These are phyloP conservation scores for Eucalyptus sp. DNA, from an alignment of 345 rosid species.

Conservation along the genomic window DNA sequence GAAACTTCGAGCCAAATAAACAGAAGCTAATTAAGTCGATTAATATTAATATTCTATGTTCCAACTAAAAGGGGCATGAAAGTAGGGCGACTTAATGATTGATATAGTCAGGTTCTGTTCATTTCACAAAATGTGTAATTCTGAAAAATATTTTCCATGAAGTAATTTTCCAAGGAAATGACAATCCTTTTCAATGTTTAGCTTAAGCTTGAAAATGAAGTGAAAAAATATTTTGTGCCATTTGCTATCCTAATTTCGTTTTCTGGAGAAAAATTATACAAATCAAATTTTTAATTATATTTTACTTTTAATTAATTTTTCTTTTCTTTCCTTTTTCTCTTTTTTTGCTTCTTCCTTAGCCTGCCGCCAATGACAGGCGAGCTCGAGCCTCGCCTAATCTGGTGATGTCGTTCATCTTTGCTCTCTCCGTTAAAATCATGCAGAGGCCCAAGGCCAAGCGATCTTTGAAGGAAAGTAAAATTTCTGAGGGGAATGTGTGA, in stretches of 20 bases:
- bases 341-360: neutral
- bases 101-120: accelerated
- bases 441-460: neutral
- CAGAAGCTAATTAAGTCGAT: neutral
- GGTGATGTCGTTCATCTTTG: neutral
- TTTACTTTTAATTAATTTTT: too few relatives aligned
- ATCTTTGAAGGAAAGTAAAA: neutral
- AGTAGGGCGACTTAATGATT: neutral
- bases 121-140: too few relatives aligned
- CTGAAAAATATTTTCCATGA: too few relatives aligned
- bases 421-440: neutral
- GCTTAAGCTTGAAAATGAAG: neutral
- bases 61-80: neutral
- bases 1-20: neutral
- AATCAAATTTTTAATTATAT: too few relatives aligned
- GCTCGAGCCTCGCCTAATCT: neutral
- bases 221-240: neutral
- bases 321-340: neutral
- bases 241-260: too few relatives aligned
- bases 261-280: neutral
- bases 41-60: neutral
- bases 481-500: neutral
- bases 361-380: accelerated
- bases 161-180: neutral
- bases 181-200: too few relatives aligned